Evolutionary conservation across 441 rosid species (phyloP).

Genomic region (Metrosideros polymorpha): DNA sequence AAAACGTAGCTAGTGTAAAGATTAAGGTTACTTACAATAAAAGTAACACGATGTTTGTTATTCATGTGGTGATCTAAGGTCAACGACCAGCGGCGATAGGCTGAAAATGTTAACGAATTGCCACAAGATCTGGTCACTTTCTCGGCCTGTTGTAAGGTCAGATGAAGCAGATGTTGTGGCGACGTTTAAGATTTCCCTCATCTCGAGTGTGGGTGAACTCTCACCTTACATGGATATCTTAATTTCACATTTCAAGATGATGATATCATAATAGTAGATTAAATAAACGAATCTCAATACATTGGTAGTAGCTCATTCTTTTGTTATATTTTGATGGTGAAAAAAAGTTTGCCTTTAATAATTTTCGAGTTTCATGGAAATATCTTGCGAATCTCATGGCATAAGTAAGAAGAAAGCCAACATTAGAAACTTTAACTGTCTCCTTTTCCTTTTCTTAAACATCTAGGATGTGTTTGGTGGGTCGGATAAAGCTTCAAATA

Average conservation of each 20-base stretch:
- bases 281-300: not conserved
- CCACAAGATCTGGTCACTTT: not conserved
- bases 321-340: not conserved
- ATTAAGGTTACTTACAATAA: not conserved
- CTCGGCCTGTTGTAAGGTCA: fast-evolving
- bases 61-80: not conserved
- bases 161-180: fast-evolving
- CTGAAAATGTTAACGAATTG: not conserved
- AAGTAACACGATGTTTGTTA: not conserved
- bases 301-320: not conserved
- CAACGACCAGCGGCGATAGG: fast-evolving
- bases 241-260: not conserved
- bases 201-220: not conserved
- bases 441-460: too few relatives aligned
- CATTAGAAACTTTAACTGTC: too few relatives aligned
- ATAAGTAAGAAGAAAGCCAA: not conserved
- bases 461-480: too few relatives aligned
- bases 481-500: too few relatives aligned
- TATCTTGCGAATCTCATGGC: not conserved
- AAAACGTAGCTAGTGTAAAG: not conserved
- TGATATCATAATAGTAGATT: fast-evolving
- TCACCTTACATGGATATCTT: not conserved
- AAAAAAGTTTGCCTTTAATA: not conserved
- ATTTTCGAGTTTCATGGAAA: not conserved
- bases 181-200: not conserved